A percentile compares a stretch with the other conserved stretches of the same genome.
phyloP scores from a whole-genome alignment of 805 yeast genomes.

The Ascoidea tarda region DNA sequence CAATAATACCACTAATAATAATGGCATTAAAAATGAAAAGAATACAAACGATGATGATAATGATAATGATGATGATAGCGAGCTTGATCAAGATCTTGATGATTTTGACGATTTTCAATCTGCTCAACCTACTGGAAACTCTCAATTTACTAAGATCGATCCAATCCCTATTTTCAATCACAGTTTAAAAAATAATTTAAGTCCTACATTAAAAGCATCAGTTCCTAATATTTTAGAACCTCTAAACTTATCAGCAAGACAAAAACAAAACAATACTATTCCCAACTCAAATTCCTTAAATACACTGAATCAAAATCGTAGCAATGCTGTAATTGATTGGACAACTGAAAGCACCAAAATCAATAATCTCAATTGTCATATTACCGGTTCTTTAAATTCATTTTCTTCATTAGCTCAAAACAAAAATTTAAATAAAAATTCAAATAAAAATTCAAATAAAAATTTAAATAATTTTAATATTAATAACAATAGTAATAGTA shows the following conservation, averaged over 20 bases:
- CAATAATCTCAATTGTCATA: not conserved
- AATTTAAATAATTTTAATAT: constrained; percentile 4
- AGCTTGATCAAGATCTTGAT: constrained; percentile 11
- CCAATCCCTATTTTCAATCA: not conserved
- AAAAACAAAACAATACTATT: not conserved
- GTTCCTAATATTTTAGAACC: not conserved
- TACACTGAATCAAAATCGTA: not conserved
- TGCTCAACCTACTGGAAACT: not conserved
- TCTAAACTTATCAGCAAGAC: not conserved
- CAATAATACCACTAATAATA: constrained; percentile 2
- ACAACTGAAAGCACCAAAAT: not conserved
- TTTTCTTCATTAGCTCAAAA: not conserved
- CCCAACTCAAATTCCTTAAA: not conserved
- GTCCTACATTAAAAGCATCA: not conserved
- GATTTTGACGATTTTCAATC: constrained; percentile 20
- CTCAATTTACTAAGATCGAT: constrained; percentile 3
- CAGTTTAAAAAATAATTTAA: not conserved
- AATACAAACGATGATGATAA: constrained; percentile 6
- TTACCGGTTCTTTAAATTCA: not conserved
- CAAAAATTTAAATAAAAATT: not conserved
- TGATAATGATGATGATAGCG: too few relatives aligned
- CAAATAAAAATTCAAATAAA: not conserved
- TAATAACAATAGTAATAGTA: constrained; percentile 10
- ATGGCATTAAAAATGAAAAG: not conserved
- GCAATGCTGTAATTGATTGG: not conserved